Conservation (phyloP, 2,329 filamentous ascomycete species). For the Alternaria brassicicola region DNA sequence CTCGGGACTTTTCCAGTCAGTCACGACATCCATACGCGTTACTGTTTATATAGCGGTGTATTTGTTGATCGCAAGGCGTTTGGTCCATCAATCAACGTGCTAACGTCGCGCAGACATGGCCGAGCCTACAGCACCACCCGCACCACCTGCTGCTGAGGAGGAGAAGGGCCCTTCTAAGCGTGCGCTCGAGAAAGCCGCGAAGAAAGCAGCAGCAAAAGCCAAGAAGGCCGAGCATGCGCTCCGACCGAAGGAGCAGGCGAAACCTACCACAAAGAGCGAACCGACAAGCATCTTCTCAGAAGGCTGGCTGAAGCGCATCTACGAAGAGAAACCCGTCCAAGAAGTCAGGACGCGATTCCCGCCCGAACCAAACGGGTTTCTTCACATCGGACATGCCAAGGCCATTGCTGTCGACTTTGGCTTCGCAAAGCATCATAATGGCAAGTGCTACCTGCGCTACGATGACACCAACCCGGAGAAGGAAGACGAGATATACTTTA, state of each 20-base stretch:
- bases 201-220: conserved; percentile 55
- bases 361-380: conserved; percentile 81
- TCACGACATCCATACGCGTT: not conserved
- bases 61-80: not conserved
- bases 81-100: accelerated
- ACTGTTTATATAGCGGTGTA: not conserved
- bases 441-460: conserved; percentile 77
- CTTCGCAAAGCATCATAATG: conserved; percentile 83
- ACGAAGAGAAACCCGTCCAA: conserved; percentile 56
- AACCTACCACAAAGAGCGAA: conserved; percentile 34
- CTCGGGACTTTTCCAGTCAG: conserved; percentile 4
- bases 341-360: conserved; percentile 58
- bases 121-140: conserved; percentile 24
- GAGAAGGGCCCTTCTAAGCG: conserved; percentile 54
- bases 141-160: conserved; percentile 31
- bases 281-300: conserved; percentile 54
- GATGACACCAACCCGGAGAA: conserved; percentile 96
- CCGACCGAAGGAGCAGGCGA: conserved; percentile 49
- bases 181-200: conserved; percentile 56
- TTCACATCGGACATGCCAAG: conserved; percentile 94
- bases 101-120: conserved; percentile 29
- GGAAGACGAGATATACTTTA: conserved; percentile 88
- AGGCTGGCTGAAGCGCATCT: conserved; percentile 58
- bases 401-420: conserved; percentile 97
- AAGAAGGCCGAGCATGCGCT: conserved; percentile 53